Percentiles rank a stretch among this genome's conserved stretches.
Conservation (phyloP, 192 early-diverging fungal genomes). For the Cetraspora pellucida region DNA sequence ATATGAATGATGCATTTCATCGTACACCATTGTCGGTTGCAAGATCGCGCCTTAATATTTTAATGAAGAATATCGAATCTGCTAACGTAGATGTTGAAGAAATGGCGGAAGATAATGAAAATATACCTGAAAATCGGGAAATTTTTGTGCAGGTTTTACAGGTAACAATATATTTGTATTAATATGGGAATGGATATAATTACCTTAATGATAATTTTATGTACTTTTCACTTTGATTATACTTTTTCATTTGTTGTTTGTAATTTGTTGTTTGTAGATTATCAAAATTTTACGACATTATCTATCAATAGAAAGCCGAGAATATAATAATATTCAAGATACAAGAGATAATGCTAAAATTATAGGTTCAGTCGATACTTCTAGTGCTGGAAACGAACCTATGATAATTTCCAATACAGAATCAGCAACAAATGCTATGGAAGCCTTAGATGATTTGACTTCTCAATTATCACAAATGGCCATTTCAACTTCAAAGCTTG, state of each 20-base stretch:
- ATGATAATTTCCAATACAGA: not conserved
- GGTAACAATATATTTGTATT: not conserved
- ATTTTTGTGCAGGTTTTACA: slow-evolving; percentile 27
- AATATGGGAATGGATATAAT: no score
- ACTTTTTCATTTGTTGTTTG: not conserved
- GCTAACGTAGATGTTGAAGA: not conserved
- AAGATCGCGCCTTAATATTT: slow-evolving; percentile 21
- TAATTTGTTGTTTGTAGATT: no score
- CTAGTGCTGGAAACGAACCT: not conserved
- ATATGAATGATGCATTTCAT: slow-evolving; percentile 22
- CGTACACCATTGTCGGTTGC: slow-evolving; percentile 19
- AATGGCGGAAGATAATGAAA: not conserved
- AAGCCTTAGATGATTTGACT: slow-evolving; percentile 13
- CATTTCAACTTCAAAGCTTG: not conserved
- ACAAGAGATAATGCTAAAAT: no score
- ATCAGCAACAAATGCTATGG: slow-evolving; percentile 1
- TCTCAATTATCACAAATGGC: slow-evolving; percentile 25
- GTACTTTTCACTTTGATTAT: not conserved
- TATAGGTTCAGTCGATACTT: not conserved
- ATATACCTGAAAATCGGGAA: slow-evolving; percentile 7
- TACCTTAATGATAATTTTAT: no score
- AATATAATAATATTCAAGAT: slow-evolving; percentile 6
- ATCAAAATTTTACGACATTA: slow-evolving; percentile 28
- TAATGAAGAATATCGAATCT: slow-evolving; percentile 26
- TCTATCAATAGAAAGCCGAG: not conserved